phyloP scores from a whole-genome alignment of 108 stramenopile species.

The Phaeodactylum tricornutum region DNA sequence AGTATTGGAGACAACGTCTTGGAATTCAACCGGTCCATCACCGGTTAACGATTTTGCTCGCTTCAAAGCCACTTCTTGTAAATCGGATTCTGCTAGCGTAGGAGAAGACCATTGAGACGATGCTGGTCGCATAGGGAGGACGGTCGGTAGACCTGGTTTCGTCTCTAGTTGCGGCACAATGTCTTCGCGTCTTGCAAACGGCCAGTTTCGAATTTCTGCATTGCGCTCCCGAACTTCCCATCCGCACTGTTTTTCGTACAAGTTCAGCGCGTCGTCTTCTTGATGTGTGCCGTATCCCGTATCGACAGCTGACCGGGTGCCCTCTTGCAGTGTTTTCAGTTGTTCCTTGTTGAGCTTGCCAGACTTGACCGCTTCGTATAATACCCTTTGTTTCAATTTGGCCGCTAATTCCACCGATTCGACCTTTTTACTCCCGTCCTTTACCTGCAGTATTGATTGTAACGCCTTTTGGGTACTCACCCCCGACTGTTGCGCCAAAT shows the following conservation, averaged over 20 bases:
- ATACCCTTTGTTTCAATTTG: constrained; percentile 16
- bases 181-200: constrained; percentile 28
- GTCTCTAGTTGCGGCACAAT: too few species aligned
- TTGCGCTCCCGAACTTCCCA: constrained; percentile 57
- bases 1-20: not conserved
- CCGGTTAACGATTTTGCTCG: not conserved
- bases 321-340: constrained; percentile 31
- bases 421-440: constrained; percentile 31
- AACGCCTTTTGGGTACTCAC: constrained; percentile 23
- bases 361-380: constrained; percentile 18
- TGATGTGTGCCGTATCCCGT: constrained; percentile 60
- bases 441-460: too few species aligned
- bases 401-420: constrained; percentile 26
- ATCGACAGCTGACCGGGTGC: constrained; percentile 29
- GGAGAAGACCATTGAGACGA: not conserved
- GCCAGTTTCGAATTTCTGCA: constrained; percentile 42
- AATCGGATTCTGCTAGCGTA: not conserved
- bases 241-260: constrained; percentile 46
- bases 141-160: not conserved
- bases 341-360: constrained; percentile 30
- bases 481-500: constrained; percentile 45
- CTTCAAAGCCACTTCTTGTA: not conserved
- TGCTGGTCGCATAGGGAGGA: not conserved
- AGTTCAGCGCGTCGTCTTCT: constrained; percentile 64
- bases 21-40: not conserved